Evolutionary conservation across 805 yeast genomes (phyloP).

Genomic region (Candida sithepensis): DNA sequence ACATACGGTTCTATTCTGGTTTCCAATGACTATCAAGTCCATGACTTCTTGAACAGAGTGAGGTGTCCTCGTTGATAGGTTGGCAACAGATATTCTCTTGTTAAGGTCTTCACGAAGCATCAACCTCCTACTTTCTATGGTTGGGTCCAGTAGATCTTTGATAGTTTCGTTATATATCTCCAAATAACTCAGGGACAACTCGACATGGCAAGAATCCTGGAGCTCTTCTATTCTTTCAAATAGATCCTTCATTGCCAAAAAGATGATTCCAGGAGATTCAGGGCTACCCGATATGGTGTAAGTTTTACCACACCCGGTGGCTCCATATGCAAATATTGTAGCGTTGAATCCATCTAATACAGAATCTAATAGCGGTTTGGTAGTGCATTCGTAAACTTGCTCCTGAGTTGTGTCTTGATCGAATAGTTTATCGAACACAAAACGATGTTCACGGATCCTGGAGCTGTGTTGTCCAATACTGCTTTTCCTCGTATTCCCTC

Average conservation of each 20-base stretch:
- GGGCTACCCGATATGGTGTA: constrained; percentile 81
- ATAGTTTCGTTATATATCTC: constrained; percentile 92
- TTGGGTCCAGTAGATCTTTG: constrained; percentile 68
- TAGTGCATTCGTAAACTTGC: constrained; percentile 63
- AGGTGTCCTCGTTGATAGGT: constrained; percentile 63
- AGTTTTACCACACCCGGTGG: constrained; percentile 98
- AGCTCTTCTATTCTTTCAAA: constrained; percentile 57
- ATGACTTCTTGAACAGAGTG: constrained; percentile 65
- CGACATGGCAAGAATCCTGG: constrained; percentile 52
- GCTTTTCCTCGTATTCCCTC: constrained; percentile 12
- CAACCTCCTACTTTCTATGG: constrained; percentile 34
- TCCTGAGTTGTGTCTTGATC: constrained; percentile 62
- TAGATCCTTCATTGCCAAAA: constrained; percentile 72
- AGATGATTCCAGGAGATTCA: constrained; percentile 74
- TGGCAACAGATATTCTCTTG: constrained; percentile 64
- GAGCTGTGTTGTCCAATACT: constrained; percentile 31
- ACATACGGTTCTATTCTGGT: constrained; percentile 71
- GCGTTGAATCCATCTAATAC: constrained; percentile 85
- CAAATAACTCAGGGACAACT: constrained; percentile 65
- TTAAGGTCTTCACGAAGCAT: constrained; percentile 70
- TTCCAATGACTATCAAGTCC: constrained; percentile 73
- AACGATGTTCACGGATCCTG: constrained; percentile 67
- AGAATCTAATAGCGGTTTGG: constrained; percentile 67
- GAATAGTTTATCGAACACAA: constrained; percentile 78
- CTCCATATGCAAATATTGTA: constrained; percentile 94